Evolutionary conservation across 345 rosid species (phyloP), one percentile per base, ranked within the genome.

Genomic region (Hibiscus mutabilis): DNA sequence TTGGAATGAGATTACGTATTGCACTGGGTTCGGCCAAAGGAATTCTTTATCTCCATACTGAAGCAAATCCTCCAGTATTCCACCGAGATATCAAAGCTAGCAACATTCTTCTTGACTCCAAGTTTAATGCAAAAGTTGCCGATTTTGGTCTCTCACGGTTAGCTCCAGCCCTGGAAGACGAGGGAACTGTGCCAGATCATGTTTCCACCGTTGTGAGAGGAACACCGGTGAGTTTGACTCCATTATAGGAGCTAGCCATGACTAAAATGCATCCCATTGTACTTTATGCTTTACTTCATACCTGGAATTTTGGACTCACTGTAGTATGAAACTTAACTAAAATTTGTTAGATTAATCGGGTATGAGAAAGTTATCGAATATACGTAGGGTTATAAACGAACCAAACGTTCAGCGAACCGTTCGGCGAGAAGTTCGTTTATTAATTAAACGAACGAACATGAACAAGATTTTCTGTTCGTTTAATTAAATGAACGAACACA

Each of bases 101-200:
- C 78, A 89, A 89, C 79, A 91, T 91, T 78, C 93, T 91, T 66
- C 79, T 91, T n/a, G 97, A 91, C 82, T 78, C 79, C 73, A 81
- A 74, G 69, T 82, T 91, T 53, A 87, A 74, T 63, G 89, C 94
- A 57, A 91, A 89, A 82, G 92, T 91, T 59, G 92, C 97, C 46
- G 97, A 91, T 73, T 91, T 91, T 82, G 97, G 94, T 67, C 89
- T 91, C 46, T 89, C 97, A 12, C 84, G 88, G 49, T 88, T 89
- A 46, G 95, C 95, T 72, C 97, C 95, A n/a, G 86, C 79, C 56
- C 69, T 83, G 60, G 89, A 84, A 73, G 90, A 84, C 14, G 90
- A 91, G 72, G 95, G 93, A 55, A 84, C 76, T 22, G 82, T 82
- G 70, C 95, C 93, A 46, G 71, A 79, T 76, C 84, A 91, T 70